Percentiles rank a stretch among this genome's conserved stretches.
These are phyloP conservation scores for Suhomyces guaymorum DNA, from an alignment of 1,139 yeast genomes.

Conservation along the genomic window DNA sequence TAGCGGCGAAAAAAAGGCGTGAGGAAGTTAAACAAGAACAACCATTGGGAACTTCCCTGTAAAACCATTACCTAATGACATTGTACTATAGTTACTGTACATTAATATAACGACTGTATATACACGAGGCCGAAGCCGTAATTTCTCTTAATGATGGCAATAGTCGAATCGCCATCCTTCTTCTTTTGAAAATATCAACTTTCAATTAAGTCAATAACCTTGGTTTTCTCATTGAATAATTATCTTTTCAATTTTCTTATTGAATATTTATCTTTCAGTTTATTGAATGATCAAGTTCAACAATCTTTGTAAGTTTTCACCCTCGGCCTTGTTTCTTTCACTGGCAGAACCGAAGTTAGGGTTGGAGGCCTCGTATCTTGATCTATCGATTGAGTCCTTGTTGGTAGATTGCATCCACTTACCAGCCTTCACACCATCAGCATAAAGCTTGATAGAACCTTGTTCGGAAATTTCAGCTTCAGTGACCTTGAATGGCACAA, in stretches of 20 bases:
- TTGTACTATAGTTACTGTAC: slow-evolving; percentile 2
- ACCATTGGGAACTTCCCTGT: neutral
- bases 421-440: slow-evolving; percentile 45
- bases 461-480: slow-evolving; percentile 41
- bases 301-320: slow-evolving; percentile 34
- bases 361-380: slow-evolving; percentile 32
- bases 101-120: slow-evolving; percentile 4
- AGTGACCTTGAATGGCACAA: slow-evolving; percentile 44
- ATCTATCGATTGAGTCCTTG: slow-evolving; percentile 21
- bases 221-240: no score
- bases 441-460: slow-evolving; percentile 42
- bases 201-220: no score
- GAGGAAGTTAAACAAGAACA: slow-evolving; percentile 3
- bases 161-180: no score
- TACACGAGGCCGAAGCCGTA: slow-evolving; percentile 3
- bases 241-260: no score
- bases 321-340: slow-evolving; percentile 39
- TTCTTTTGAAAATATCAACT: no score
- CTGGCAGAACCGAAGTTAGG: slow-evolving; percentile 35
- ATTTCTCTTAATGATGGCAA: neutral
- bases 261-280: no score
- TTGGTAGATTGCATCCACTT: slow-evolving; percentile 38
- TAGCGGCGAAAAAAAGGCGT: slow-evolving; percentile 12
- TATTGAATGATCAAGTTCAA: slow-evolving; percentile 31
- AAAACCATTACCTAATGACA: neutral